phyloP scores from a whole-genome alignment of 768 basidiomycete species.

The Pulveroboletus sp. region DNA sequence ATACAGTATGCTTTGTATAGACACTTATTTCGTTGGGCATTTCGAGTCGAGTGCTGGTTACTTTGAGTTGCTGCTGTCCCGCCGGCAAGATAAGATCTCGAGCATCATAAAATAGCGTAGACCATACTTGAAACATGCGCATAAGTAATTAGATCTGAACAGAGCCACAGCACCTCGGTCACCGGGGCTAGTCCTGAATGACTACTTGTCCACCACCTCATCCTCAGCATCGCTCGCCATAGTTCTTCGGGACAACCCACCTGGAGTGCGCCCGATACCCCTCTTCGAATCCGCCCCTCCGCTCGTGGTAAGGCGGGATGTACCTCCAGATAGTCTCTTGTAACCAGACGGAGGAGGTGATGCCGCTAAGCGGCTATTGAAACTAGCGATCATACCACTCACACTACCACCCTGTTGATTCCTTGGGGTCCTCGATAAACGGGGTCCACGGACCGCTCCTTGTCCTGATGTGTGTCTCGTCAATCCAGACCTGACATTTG shows the following conservation, averaged over 20 bases:
- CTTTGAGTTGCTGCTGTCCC: neutral
- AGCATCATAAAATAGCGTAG: neutral
- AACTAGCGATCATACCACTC: constrained; percentile 49
- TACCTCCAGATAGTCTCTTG: constrained; percentile 44
- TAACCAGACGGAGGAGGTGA: constrained; percentile 36
- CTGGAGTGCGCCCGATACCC: constrained; percentile 42
- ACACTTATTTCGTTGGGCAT: neutral
- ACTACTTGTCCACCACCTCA: constrained; percentile 44
- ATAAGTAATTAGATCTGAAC: neutral
- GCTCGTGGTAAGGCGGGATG: constrained; percentile 10
- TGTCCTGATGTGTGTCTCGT: constrained; percentile 45
- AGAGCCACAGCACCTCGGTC: neutral
- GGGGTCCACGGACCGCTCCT: constrained; percentile 42
- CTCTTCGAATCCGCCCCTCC: constrained; percentile 26
- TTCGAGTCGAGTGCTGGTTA: neutral
- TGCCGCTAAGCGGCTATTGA: constrained; percentile 45
- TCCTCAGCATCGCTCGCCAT: constrained; percentile 85
- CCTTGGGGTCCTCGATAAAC: constrained; percentile 46
- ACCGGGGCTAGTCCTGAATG: neutral
- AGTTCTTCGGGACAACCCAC: constrained; percentile 63
- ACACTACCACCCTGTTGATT: constrained; percentile 41
- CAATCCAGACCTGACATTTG: constrained; percentile 32
- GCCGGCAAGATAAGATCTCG: neutral
- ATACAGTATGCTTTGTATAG: constrained; percentile 29
- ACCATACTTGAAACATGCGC: neutral